Percentiles rank a stretch among this genome's conserved stretches.
Evolutionary conservation across 2,329 filamentous ascomycete species (phyloP).

Genomic region (Colletotrichum phormii): DNA sequence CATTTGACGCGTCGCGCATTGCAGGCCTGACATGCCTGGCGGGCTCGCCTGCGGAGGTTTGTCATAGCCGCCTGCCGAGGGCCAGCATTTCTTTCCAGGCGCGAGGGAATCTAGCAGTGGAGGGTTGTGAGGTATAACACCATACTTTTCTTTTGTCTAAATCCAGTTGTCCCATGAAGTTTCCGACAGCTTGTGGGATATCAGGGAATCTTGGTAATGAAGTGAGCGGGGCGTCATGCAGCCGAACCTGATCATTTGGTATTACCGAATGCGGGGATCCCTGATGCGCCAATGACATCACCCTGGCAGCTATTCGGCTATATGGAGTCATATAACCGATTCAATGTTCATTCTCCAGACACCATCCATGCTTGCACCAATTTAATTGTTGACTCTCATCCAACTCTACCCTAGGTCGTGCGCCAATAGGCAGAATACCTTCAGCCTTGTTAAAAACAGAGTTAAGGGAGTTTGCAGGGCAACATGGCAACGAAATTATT

Average conservation of each 20-base stretch:
- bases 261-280: neutral
- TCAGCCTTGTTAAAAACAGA: neutral
- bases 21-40: slow-evolving; percentile 50
- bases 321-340: neutral
- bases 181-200: neutral
- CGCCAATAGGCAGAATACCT: neutral
- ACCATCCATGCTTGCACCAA: neutral
- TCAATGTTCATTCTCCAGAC: neutral
- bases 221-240: neutral
- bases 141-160: neutral
- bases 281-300: slow-evolving; percentile 8
- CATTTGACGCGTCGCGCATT: slow-evolving; percentile 49
- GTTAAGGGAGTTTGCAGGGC: neutral
- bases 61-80: neutral
- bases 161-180: neutral
- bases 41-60: slow-evolving; percentile 44
- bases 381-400: neutral
- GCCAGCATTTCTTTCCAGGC: no score
- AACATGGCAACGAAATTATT: neutral
- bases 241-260: neutral
- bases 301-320: neutral
- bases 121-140: neutral
- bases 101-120: neutral
- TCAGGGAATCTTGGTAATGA: neutral
- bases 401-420: neutral